These are phyloP conservation scores for Lactifluus rugatus DNA, from an alignment of 768 basidiomycete species.

Conservation along the genomic window DNA sequence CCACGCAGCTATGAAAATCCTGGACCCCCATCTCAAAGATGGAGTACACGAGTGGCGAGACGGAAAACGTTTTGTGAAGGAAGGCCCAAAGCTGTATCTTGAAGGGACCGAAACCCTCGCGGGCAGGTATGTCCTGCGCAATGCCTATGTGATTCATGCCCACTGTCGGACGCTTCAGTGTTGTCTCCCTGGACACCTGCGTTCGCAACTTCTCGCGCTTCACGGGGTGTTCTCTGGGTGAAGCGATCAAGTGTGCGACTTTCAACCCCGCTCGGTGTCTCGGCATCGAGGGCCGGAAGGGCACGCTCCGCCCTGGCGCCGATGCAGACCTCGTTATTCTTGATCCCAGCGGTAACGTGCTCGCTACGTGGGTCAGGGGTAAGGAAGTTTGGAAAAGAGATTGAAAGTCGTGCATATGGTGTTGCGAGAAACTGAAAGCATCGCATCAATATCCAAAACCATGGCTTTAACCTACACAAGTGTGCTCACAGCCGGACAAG, in stretches of 20 bases:
- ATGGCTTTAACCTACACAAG: background rate
- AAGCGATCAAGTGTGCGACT: slow-evolving; percentile 82
- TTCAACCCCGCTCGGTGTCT: slow-evolving; percentile 79
- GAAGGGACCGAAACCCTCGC: slow-evolving; percentile 84
- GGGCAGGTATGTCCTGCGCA: slow-evolving; percentile 49
- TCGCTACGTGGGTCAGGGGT: slow-evolving; percentile 71
- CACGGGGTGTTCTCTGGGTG: slow-evolving; percentile 72
- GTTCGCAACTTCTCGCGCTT: slow-evolving; percentile 78
- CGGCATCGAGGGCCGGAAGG: slow-evolving; percentile 70
- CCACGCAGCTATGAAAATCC: slow-evolving; percentile 63
- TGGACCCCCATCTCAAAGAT: slow-evolving; percentile 77
- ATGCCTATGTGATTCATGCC: background rate
- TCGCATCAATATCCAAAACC: background rate
- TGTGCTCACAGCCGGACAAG: no score
- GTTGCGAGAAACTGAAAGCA: background rate
- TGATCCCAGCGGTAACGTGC: slow-evolving; percentile 52
- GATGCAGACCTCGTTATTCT: slow-evolving; percentile 81
- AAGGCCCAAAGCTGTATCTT: slow-evolving; percentile 70
- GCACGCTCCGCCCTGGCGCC: slow-evolving; percentile 69
- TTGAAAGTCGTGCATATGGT: background rate
- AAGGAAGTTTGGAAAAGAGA: slow-evolving; percentile 53
- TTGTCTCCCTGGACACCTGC: slow-evolving; percentile 75
- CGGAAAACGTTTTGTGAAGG: slow-evolving; percentile 68
- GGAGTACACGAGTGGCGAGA: slow-evolving; percentile 86
- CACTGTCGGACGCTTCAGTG: slow-evolving; percentile 32